Conservation (phyloP, 192 early-diverging fungal genomes). For the Dissophora globulifera region DNA sequence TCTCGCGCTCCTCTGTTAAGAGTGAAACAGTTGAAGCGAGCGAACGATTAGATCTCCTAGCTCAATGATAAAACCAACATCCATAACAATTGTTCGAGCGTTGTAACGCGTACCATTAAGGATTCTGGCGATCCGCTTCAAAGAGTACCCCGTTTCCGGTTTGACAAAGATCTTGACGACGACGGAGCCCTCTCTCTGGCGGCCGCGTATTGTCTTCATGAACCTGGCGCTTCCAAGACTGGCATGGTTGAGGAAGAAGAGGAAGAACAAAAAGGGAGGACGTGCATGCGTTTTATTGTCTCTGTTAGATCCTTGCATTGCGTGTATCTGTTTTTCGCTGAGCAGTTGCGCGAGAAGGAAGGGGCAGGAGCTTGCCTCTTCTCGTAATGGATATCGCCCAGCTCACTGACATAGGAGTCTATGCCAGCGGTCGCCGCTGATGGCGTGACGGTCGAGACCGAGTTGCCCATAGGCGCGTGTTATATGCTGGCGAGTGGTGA, state of each 20-base stretch:
- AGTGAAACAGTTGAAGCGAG: too few relatives aligned
- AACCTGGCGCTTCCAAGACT: constrained; percentile 93
- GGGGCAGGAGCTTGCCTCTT: constrained; percentile 58
- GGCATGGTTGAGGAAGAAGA: background rate
- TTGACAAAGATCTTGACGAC: constrained; percentile 96
- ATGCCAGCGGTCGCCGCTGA: constrained; percentile 70
- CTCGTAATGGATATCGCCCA: constrained; percentile 77
- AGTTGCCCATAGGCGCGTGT: constrained; percentile 82
- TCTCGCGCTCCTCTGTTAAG: constrained; percentile 68
- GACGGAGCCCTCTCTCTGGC: constrained; percentile 81
- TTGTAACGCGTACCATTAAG: constrained; percentile 61
- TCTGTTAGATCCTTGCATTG: background rate
- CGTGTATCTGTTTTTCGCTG: background rate
- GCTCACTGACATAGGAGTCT: constrained; percentile 79
- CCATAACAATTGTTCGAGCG: background rate
- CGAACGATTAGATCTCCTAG: too few relatives aligned
- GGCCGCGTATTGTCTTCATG: constrained; percentile 93
- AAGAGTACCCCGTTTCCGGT: constrained; percentile 71
- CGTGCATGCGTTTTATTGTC: background rate
- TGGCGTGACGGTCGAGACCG: constrained; percentile 72
- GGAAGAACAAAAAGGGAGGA: too few relatives aligned
- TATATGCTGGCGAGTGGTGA: too few relatives aligned
- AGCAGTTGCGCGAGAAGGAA: background rate
- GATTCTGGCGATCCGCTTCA: constrained; percentile 62
- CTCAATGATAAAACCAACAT: too few relatives aligned